Evolutionary conservation across 306 rosid genomes (phyloP).

Genomic region (Lathyrus tuberosus): DNA sequence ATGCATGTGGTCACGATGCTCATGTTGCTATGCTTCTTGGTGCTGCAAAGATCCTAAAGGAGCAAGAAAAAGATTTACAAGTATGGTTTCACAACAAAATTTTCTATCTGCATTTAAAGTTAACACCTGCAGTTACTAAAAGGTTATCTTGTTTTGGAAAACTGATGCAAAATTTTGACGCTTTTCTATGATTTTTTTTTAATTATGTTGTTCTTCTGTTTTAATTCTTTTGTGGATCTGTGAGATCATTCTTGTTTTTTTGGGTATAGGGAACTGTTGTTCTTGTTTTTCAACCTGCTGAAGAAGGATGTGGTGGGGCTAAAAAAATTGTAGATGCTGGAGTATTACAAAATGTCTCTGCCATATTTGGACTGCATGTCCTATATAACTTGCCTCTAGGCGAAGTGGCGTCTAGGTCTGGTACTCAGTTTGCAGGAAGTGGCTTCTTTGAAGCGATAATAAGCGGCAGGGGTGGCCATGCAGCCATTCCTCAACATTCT

Average conservation of each 20-base stretch:
- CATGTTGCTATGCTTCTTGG: no score
- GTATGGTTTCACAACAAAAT: no score
- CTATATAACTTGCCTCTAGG: conserved; percentile 47
- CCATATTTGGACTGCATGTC: conserved; percentile 80
- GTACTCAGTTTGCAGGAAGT: conserved; percentile 68
- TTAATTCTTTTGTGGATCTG: not conserved
- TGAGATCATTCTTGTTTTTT: conserved; percentile 29
- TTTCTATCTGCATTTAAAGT: no score
- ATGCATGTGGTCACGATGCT: no score
- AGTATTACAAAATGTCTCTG: conserved; percentile 59
- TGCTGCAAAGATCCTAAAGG: no score
- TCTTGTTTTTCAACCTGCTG: conserved; percentile 96
- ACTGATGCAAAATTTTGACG: not conserved
- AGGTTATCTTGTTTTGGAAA: not conserved
- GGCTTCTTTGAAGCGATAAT: conserved; percentile 83
- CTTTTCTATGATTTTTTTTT: no score
- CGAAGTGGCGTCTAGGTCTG: conserved; percentile 60
- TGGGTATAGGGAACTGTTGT: conserved; percentile 74
- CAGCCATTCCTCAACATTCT: conserved; percentile 83
- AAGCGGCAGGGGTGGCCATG: conserved; percentile 91
- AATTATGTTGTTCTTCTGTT: no score
- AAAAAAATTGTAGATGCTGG: conserved; percentile 68
- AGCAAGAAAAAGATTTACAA: no score
- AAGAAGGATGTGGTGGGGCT: conserved; percentile 92
- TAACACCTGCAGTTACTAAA: no score